Base-by-base conservation (phyloP, 2,329 filamentous ascomycete species). In the Fusarium sp. region DNA sequence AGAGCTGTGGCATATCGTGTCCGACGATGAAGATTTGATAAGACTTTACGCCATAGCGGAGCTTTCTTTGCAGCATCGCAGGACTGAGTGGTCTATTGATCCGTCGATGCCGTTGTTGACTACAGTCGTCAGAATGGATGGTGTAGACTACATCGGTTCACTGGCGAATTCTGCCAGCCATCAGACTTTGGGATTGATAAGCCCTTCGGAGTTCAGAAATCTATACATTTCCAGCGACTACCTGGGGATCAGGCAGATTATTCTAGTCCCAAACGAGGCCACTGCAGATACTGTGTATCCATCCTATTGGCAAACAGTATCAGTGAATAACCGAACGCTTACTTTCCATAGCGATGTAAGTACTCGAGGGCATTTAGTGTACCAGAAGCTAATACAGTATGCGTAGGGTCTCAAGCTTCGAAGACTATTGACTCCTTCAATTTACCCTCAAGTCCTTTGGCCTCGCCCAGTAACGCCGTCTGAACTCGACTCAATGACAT, bases 191-290 rank as follows among this genome's bases (percentile, higher is more conserved):
- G 6, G 15, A 8, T 9, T 30, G 13, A 20, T 12, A 13, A 7
- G 1, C 1, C 8, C 20, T 2, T 10, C n/a, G 5, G 12, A 22
- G 1, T 11, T 3, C 6, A 4, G 20, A 8, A 4, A 12, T 15
- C 6, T 72, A 4, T 69, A 74, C n/a, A 41, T 74, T 2, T 47
- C 53, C 0, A 62, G 48, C 9, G 72, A 74, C 30, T 22, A 74
- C 24, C 15, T 74, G 6, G 72, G 71, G 1, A 72, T 74, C n/a
- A 69, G 56, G 8, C 59, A 45, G 18, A 5, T 72, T 6, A 30
- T n/a, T 15, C 13, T 17, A 6, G 20, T 38, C 14, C 42, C 24
- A 1, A 13, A 10, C 6, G 7, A 14, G n/a, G 22, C 14, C 10
- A 22, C 3, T 4, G 4, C 7, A 12, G 17, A 55, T 13, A 8